These are phyloP conservation scores for Clonostachys rosea DNA, from an alignment of 2,329 filamentous ascomycete species.

Conservation along the genomic window DNA sequence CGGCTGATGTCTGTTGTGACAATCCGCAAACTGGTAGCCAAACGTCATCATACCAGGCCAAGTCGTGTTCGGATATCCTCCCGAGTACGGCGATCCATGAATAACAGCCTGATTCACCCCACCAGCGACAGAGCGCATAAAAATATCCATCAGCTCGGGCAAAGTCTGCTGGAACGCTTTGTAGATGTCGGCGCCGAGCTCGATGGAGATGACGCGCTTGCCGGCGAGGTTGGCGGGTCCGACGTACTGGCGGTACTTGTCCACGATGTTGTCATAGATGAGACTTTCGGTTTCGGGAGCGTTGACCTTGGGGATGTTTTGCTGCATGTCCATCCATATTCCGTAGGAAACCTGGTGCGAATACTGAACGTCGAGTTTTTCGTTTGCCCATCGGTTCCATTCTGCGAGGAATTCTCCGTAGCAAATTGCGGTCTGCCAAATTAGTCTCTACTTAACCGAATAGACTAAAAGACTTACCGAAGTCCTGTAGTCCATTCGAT, in stretches of 20 bases:
- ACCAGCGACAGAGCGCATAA: constrained; percentile 24
- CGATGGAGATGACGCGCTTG: constrained; percentile 29
- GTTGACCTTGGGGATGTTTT: constrained; percentile 24
- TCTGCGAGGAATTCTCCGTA: too few relatives aligned
- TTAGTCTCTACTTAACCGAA: too few relatives aligned
- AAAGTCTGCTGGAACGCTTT: constrained; percentile 10
- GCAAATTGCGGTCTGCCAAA: too few relatives aligned
- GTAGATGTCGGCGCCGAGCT: constrained; percentile 20
- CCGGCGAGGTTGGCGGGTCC: constrained; percentile 30
- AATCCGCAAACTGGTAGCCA: constrained; percentile 31
- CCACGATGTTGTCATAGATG: constrained; percentile 24
- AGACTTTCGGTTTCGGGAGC: constrained; percentile 34
- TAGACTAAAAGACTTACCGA: too few relatives aligned
- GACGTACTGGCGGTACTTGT: constrained; percentile 30
- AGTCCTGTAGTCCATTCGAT: too few relatives aligned
- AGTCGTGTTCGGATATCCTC: constrained; percentile 36
- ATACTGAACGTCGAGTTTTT: too few relatives aligned
- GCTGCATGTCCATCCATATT: neutral
- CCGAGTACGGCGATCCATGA: constrained; percentile 34
- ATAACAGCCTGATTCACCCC: constrained; percentile 36
- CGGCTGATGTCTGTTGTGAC: constrained; percentile 16
- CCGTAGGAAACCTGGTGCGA: too few relatives aligned
- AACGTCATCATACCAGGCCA: constrained; percentile 43
- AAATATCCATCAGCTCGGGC: neutral
- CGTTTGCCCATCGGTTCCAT: too few relatives aligned